Conservation (phyloP, 768 basidiomycete genomes). For the Kwoniella sp. region DNA sequence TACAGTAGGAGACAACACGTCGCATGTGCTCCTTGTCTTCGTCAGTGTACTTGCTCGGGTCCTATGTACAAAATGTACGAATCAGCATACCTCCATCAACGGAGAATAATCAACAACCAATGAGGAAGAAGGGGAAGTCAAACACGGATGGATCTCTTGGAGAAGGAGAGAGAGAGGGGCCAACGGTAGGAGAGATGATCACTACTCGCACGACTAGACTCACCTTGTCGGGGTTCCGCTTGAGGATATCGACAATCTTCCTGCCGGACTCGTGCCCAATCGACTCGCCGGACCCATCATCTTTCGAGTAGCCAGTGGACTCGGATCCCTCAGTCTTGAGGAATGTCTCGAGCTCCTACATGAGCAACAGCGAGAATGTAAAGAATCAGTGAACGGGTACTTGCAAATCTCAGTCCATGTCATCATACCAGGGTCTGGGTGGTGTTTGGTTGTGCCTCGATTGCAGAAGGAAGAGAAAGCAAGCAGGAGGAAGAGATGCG, state of each 20-base stretch:
- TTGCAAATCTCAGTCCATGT: constrained; percentile 10
- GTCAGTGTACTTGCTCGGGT: constrained; percentile 54
- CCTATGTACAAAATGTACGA: constrained; percentile 24
- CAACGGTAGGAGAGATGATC: not conserved
- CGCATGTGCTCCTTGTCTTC: constrained; percentile 58
- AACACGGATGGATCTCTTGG: not conserved
- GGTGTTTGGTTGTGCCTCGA: too few species aligned
- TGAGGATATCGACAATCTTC: constrained; percentile 58
- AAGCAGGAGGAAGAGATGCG: too few species aligned
- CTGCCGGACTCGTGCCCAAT: constrained; percentile 55
- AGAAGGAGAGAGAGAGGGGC: not conserved
- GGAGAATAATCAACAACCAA: not conserved
- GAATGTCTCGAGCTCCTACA: constrained; percentile 56
- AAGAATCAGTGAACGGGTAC: constrained; percentile 45
- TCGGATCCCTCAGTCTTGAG: constrained; percentile 54
- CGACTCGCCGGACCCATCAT: constrained; percentile 52
- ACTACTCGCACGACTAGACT: not conserved
- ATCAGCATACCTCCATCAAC: not conserved
- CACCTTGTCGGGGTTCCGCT: constrained; percentile 56
- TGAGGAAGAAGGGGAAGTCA: not conserved
- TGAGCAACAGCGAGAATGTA: constrained; percentile 40
- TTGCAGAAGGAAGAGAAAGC: too few species aligned
- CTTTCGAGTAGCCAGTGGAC: constrained; percentile 51
- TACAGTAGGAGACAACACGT: constrained; percentile 56
- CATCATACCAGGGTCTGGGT: too few species aligned